Evolutionary conservation across 306 rosid species (phyloP).

Genomic region (Benincasa hispida): DNA sequence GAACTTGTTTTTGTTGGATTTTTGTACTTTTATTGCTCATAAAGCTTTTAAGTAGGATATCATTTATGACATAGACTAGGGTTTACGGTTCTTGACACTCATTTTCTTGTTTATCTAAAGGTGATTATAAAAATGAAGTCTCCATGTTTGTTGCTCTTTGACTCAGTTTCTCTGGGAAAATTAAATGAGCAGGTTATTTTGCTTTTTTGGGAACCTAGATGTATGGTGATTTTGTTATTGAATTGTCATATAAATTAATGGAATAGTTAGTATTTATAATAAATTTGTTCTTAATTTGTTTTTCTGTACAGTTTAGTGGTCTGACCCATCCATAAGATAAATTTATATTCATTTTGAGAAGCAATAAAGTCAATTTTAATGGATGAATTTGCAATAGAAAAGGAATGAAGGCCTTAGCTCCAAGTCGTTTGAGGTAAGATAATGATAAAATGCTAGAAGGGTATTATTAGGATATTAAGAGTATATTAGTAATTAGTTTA

Average conservation of each 20-base stretch:
- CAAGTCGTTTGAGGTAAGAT: not conserved
- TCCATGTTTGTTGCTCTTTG: not conserved
- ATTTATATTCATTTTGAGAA: not conserved
- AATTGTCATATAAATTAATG: not conserved
- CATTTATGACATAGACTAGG: not conserved
- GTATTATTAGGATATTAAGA: too few species aligned
- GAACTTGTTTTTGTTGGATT: not conserved
- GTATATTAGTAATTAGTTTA: too few species aligned
- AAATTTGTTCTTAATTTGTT: not conserved
- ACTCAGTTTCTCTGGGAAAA: not conserved
- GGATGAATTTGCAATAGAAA: not conserved
- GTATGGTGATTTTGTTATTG: not conserved
- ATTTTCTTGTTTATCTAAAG: not conserved
- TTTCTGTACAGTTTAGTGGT: not conserved
- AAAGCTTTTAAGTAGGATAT: not conserved
- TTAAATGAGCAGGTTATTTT: not conserved
- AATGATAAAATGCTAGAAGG: too few species aligned
- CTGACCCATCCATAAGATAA: not conserved
- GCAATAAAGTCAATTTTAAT: not conserved
- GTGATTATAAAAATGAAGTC: not conserved
- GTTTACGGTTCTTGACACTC: not conserved
- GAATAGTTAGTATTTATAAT: not conserved
- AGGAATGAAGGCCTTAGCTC: not conserved
- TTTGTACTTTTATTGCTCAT: not conserved
- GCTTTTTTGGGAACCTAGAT: not conserved